A percentile compares a stretch with the other conserved stretches of the same genome.
Conservation (phyloP, 2,329 filamentous ascomycete species). For the Fusarium austroafricanum region DNA sequence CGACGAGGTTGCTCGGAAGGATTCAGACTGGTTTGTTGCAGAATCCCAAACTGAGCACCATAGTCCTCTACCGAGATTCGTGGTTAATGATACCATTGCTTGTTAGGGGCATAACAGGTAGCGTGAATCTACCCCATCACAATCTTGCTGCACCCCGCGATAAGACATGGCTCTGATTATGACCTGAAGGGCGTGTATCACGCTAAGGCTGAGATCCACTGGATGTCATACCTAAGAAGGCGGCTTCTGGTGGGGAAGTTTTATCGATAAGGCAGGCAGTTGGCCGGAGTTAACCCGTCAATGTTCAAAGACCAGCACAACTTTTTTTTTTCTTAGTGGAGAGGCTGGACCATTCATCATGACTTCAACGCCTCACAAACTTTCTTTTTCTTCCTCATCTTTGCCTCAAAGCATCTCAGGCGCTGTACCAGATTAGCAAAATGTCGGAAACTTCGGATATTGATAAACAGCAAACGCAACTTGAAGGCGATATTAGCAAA, state of each 20-base stretch:
- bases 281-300: conserved; percentile 46
- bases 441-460: conserved; percentile 71
- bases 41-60: background rate
- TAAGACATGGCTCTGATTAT: background rate
- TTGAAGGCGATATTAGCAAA: conserved; percentile 78
- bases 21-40: background rate
- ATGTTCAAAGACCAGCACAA: conserved; percentile 16
- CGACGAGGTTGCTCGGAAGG: background rate
- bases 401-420: conserved; percentile 8
- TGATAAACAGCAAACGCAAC: conserved; percentile 77
- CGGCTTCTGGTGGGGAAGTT: background rate
- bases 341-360: conserved; percentile 26
- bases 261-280: background rate
- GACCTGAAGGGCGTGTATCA: conserved; percentile 26
- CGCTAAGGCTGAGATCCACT: conserved; percentile 21
- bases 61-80: background rate
- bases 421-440: conserved; percentile 29
- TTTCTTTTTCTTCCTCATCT: conserved; percentile 20
- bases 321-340: conserved; percentile 25
- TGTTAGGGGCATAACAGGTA: background rate
- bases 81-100: background rate
- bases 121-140: background rate
- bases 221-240: too few relatives aligned
- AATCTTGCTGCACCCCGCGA: background rate
- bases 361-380: conserved; percentile 18